Percentiles rank a stretch among this genome's conserved stretches.
phyloP scores from a whole-genome alignment of 2,329 filamentous ascomycete genomes.

The Pestalotiopsis sp. region DNA sequence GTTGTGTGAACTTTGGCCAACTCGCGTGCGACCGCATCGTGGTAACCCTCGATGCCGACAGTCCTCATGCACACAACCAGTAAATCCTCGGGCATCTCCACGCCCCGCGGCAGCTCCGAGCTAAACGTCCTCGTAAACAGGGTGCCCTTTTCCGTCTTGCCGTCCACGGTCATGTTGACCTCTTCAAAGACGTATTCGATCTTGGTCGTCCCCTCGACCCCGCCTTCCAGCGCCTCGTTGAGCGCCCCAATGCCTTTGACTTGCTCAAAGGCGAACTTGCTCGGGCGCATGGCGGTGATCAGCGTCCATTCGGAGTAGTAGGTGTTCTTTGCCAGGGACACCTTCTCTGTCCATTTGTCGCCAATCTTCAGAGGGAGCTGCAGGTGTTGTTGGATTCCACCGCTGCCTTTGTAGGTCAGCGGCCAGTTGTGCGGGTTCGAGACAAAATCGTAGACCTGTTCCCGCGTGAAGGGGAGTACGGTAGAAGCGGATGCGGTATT shows the following conservation, averaged over 20 bases:
- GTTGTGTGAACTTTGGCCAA: neutral
- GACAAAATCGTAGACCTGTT: neutral
- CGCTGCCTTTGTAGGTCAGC: neutral
- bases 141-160: neutral
- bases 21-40: neutral
- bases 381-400: neutral
- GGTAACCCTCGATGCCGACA: neutral
- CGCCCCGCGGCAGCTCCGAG: neutral
- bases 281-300: neutral
- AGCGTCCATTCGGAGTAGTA: neutral
- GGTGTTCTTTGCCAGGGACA: neutral
- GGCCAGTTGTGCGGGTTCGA: neutral
- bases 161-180: neutral
- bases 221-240: neutral
- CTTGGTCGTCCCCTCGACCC: neutral
- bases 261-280: neutral
- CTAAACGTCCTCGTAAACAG: neutral
- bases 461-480: neutral
- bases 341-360: neutral
- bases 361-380: neutral
- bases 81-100: neutral
- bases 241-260: neutral
- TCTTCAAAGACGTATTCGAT: neutral
- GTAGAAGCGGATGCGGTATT: neutral
- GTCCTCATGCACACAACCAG: neutral